Conservation (phyloP, 331 rosid species). For the Dryas integrifolia region DNA sequence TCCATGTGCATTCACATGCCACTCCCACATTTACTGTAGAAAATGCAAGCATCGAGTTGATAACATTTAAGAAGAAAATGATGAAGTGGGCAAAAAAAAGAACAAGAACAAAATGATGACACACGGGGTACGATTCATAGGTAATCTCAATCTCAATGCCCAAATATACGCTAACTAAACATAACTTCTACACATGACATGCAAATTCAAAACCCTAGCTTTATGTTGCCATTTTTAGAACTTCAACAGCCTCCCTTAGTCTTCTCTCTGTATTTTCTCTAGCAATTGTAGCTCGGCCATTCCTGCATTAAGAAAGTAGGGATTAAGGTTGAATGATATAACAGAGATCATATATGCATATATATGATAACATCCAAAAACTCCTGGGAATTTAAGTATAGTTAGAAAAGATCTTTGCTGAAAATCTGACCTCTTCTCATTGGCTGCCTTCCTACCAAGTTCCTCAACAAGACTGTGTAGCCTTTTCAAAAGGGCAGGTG, state of each 20-base stretch:
- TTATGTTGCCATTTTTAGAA: constrained; percentile 47
- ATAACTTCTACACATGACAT: not conserved
- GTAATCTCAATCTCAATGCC: not conserved
- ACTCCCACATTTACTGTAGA: no score
- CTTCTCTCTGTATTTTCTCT: constrained; percentile 62
- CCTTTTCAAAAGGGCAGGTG: constrained; percentile 63
- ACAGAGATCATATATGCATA: not conserved
- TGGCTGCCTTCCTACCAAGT: constrained; percentile 52
- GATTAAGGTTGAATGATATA: not conserved
- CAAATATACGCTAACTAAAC: not conserved
- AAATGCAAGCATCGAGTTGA: no score
- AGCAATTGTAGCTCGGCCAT: constrained; percentile 35
- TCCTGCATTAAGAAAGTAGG: constrained; percentile 40
- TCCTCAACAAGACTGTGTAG: constrained; percentile 70
- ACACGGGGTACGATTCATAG: no score
- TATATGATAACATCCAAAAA: not conserved
- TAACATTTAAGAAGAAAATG: no score
- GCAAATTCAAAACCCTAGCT: constrained; percentile 13
- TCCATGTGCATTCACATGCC: no score
- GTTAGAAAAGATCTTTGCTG: not conserved
- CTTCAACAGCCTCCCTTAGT: constrained; percentile 63
- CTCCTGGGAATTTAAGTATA: not conserved
- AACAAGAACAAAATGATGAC: no score
- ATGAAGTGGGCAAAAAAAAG: no score
- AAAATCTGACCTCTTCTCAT: constrained; percentile 63